Conservation (phyloP, 768 basidiomycete genomes). For the Psilocybe tampanensis region DNA sequence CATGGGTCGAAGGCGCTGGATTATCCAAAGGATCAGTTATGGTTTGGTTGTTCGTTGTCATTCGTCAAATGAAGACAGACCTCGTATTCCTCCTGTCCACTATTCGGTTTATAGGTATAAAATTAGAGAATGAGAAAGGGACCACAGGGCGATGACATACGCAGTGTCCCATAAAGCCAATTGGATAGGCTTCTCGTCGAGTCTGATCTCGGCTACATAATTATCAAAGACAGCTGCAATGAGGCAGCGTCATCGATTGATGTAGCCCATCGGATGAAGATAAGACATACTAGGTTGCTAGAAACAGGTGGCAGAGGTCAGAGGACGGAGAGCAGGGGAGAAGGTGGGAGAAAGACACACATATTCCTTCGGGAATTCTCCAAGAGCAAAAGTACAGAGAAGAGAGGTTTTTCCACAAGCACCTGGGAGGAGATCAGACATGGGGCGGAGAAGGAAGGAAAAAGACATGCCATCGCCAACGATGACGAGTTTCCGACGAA, state of each 20-base stretch:
- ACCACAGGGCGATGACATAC: slow-evolving; percentile 51
- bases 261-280: slow-evolving; percentile 17
- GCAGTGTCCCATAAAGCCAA: slow-evolving; percentile 99
- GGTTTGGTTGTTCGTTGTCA: too few species aligned
- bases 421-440: slow-evolving; percentile 47
- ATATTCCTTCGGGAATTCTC: slow-evolving; percentile 96
- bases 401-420: slow-evolving; percentile 97
- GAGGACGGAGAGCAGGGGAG: slow-evolving; percentile 12
- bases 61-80: slow-evolving; percentile 40
- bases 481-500: slow-evolving; percentile 93
- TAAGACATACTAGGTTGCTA: slow-evolving; percentile 58
- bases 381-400: slow-evolving; percentile 88
- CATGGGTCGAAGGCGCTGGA: slow-evolving; percentile 88
- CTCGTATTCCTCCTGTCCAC: slow-evolving; percentile 99
- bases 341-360: slow-evolving; percentile 47
- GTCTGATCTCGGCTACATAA: slow-evolving; percentile 96
- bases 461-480: slow-evolving; percentile 87
- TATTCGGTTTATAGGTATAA: slow-evolving; percentile 33
- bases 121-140: slow-evolving; percentile 10
- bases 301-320: slow-evolving; percentile 10
- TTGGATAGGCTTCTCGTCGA: slow-evolving; percentile 98
- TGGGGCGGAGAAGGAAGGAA: slow-evolving; percentile 12
- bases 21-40: slow-evolving; percentile 8
- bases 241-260: slow-evolving; percentile 16
- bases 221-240: slow-evolving; percentile 94